Base-by-base conservation (phyloP, 495 filamentous ascomycete species). In the Poronia punctata region DNA sequence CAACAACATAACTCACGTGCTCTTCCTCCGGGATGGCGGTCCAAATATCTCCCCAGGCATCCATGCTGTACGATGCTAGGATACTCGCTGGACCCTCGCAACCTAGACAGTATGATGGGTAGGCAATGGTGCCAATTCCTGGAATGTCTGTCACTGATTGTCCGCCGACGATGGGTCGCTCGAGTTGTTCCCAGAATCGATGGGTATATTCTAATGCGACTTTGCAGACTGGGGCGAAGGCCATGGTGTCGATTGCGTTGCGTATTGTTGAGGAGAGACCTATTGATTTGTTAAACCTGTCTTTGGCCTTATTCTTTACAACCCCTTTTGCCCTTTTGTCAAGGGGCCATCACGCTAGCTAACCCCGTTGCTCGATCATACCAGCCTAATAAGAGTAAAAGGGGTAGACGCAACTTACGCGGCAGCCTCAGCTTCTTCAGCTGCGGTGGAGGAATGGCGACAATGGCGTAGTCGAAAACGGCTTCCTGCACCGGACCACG, bases 121-220 rank as follows among this genome's bases (percentile, higher is more conserved):
- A 84, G 56, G 79, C 82, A 37, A 81, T 69, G 3, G 33, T 62
- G 0, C 73, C 71, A 32, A 84, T 66, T 1, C 78, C 77, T 1
- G 74, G 62, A 22, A 82, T 74, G 47, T 84, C 75, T 11, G 49
- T 57, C 4, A 69, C 65, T 0, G 69, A 70, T 46, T 80, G 83
- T 1, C 77, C 74, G 25, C 81, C 81, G 41, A 72, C 61, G 52
- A 84, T 83, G 5, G 81, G 81, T 9, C 68, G 60, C 10, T 59
- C 50, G 39, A 71, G 63, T 28, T 82, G 71, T 44, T 84, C 81
- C 81, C 82, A 85, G 70, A 84, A 85, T 3, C 81, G 71, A 0
- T 74, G 71, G 41, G 64, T 54, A 57, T 77, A 85, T 28, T 78
- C 76, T 3, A 85, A 65, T 0, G 80, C 70, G 0, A 85, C 63